phyloP scores from a whole-genome alignment of 345 rosid genomes.

The Euphorbia tirucalli region DNA sequence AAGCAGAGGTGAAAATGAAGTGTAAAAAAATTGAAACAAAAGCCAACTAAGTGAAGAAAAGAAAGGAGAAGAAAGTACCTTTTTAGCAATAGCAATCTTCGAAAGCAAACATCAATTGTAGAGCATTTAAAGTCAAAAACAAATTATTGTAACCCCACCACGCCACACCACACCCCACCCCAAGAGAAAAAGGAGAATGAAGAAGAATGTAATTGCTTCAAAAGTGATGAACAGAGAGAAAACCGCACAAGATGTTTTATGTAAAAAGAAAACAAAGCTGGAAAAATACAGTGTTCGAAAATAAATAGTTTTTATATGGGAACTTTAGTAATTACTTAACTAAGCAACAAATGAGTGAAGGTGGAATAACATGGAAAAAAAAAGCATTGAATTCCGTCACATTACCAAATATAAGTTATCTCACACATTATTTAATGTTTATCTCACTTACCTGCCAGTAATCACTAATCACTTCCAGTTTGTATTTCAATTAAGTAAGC shows the following conservation, averaged over 20 bases:
- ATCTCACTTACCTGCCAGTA: background rate
- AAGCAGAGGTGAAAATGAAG: background rate
- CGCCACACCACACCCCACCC: background rate
- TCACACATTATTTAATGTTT: background rate
- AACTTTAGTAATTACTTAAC: background rate
- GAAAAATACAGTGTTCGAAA: background rate
- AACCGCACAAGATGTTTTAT: background rate
- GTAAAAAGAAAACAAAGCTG: background rate
- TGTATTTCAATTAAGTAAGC: background rate
- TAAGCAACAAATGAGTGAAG: background rate
- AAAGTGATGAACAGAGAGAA: background rate
- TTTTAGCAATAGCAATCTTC: slow-evolving; percentile 8
- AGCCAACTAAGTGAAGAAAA: background rate
- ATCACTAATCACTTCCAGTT: background rate
- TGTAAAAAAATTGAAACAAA: slow-evolving; percentile 7
- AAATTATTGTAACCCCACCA: slow-evolving; percentile 22
- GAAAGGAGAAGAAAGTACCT: slow-evolving; percentile 3
- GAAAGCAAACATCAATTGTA: slow-evolving; percentile 2
- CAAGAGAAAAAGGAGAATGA: background rate
- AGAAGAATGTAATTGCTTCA: background rate
- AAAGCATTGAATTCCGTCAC: background rate
- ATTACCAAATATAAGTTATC: background rate
- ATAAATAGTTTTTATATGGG: background rate
- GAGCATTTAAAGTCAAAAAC: slow-evolving; percentile 19
- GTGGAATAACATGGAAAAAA: background rate